phyloP scores from a whole-genome alignment of 306 rosid genomes.

The Inga laurina region DNA sequence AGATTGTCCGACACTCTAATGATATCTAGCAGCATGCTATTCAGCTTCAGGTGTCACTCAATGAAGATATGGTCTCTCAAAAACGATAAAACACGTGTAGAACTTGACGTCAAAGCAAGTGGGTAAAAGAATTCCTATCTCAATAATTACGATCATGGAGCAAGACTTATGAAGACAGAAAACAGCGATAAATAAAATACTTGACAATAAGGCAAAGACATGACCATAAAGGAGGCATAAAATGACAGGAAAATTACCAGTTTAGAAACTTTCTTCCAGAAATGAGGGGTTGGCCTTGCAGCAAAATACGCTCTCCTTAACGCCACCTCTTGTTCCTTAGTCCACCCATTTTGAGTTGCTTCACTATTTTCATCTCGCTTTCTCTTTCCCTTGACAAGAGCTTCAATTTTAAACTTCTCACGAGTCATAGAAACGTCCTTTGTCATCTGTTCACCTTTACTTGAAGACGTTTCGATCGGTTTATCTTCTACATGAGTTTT shows the following conservation, averaged over 20 bases:
- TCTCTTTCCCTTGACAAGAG: slow-evolving; percentile 42
- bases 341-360: slow-evolving; percentile 58
- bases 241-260: slow-evolving; percentile 50
- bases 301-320: slow-evolving; percentile 64
- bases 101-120: not conserved
- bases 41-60: not conserved
- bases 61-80: not conserved
- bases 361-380: slow-evolving; percentile 44
- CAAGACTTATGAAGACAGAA: not conserved
- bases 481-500: slow-evolving; percentile 19
- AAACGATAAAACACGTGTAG: not conserved
- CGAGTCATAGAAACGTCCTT: not conserved
- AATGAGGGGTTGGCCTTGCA: slow-evolving; percentile 76
- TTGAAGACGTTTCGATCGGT: not conserved
- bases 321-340: slow-evolving; percentile 71
- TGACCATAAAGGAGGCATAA: not conserved
- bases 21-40: not conserved
- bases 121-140: not conserved
- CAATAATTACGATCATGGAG: not conserved
- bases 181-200: not conserved
- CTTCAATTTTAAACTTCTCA: not conserved
- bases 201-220: not conserved
- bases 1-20: not conserved
- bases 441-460: slow-evolving; percentile 4
- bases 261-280: slow-evolving; percentile 90